Percentiles rank a stretch among this genome's conserved stretches.
phyloP scores from a whole-genome alignment of 768 basidiomycete genomes.

The Cubamyces lactineus region DNA sequence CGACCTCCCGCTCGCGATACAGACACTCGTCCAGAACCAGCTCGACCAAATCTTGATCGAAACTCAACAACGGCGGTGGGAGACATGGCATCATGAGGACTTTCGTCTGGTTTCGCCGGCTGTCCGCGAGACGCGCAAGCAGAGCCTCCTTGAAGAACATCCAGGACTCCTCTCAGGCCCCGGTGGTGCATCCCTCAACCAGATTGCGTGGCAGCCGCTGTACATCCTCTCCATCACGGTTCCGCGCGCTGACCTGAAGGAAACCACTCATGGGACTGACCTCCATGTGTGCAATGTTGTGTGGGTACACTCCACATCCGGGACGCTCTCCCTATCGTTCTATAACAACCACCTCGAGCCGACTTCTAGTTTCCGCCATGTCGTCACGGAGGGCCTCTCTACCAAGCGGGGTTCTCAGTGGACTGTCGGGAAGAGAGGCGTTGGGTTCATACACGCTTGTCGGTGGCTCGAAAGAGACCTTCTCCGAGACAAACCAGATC shows the following conservation, averaged over 20 bases:
- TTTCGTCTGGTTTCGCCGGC: background rate
- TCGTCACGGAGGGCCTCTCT: background rate
- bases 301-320: slow-evolving; percentile 1
- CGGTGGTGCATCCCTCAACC: background rate
- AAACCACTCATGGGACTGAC: background rate
- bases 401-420: background rate
- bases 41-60: slow-evolving; percentile 2
- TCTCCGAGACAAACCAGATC: too few species aligned
- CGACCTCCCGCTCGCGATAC: background rate
- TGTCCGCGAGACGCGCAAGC: background rate
- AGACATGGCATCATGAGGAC: slow-evolving; percentile 11
- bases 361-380: background rate
- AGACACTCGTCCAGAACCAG: slow-evolving; percentile 7
- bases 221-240: slow-evolving; percentile 4
- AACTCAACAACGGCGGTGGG: background rate
- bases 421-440: background rate
- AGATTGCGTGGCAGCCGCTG: slow-evolving; percentile 1
- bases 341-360: slow-evolving; percentile 3
- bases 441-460: background rate
- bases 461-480: background rate
- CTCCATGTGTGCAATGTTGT: background rate
- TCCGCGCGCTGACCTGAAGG: background rate
- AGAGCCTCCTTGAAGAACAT: background rate
- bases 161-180: slow-evolving; percentile 5
- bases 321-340: background rate